Conservation (phyloP, 116 monocot species). For the Trichopus zeylanicus region DNA sequence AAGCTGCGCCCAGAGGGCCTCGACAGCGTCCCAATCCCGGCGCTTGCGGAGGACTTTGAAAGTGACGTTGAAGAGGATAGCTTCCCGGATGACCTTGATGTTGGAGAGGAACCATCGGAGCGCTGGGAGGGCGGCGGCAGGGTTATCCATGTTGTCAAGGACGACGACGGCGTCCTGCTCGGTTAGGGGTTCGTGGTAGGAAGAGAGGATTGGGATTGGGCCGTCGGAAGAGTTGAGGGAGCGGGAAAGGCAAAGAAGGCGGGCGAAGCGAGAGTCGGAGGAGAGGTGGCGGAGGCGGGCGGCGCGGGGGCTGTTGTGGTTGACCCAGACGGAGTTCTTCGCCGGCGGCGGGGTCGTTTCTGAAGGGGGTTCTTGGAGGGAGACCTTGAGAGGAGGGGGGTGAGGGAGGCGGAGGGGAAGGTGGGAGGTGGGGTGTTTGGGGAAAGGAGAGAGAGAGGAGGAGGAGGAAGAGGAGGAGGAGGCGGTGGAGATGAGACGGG, state of each 20-base stretch:
- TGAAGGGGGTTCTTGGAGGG: slow-evolving; percentile 23
- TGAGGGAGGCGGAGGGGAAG: neutral
- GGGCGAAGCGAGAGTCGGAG: slow-evolving; percentile 36
- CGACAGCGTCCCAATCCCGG: slow-evolving; percentile 31
- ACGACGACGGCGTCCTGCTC: no score
- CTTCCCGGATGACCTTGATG: no score
- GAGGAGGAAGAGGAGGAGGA: neutral
- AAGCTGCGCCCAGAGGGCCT: slow-evolving; percentile 46
- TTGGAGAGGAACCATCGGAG: slow-evolving; percentile 7
- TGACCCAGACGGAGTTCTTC: slow-evolving; percentile 58
- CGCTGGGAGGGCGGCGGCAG: neutral
- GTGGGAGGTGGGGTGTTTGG: no score
- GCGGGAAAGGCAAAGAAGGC: slow-evolving; percentile 24
- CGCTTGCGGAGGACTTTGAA: slow-evolving; percentile 18
- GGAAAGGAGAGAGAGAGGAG: slow-evolving; percentile 3
- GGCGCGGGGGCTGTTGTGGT: slow-evolving; percentile 27
- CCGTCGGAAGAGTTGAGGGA: slow-evolving; percentile 12
- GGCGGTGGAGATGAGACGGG: neutral
- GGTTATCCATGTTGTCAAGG: no score
- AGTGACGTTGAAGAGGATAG: no score
- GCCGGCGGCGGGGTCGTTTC: slow-evolving; percentile 6
- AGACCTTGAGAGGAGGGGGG: slow-evolving; percentile 7
- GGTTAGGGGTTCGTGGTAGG: no score
- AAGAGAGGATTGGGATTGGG: neutral
- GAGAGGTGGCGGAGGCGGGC: slow-evolving; percentile 21